A percentile compares a stretch with the other conserved stretches of the same genome.
Conservation (phyloP, 768 basidiomycete species). For the Pisolithus albus region DNA sequence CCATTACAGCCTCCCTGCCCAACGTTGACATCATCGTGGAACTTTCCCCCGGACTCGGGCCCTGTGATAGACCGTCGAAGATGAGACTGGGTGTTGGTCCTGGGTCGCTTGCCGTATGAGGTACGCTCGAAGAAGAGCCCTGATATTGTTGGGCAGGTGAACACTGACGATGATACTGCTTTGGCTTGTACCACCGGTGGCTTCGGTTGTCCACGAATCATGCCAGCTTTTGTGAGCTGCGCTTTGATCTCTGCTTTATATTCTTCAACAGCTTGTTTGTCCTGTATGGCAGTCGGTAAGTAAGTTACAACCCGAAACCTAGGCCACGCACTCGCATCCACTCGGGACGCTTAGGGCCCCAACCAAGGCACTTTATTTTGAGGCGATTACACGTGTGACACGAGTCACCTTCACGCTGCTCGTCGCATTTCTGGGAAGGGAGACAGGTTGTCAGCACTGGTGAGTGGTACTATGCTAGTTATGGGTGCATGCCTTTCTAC, state of each 20-base stretch:
- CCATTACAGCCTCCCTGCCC: constrained; percentile 12
- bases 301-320: constrained; percentile 4
- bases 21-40: constrained; percentile 24
- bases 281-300: constrained; percentile 38
- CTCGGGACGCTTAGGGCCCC: constrained; percentile 80
- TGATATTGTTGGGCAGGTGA: constrained; percentile 27
- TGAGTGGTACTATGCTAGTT: not conserved
- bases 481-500: constrained; percentile 60
- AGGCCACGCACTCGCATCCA: constrained; percentile 69
- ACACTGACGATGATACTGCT: constrained; percentile 28
- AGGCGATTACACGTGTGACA: constrained; percentile 78
- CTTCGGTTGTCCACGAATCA: constrained; percentile 79
- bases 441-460: constrained; percentile 5
- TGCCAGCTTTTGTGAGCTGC: constrained; percentile 66
- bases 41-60: constrained; percentile 16
- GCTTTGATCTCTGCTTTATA: constrained; percentile 84
- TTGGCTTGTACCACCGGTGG: constrained; percentile 41
- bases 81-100: constrained; percentile 13
- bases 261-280: constrained; percentile 72
- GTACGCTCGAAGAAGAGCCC: constrained; percentile 10
- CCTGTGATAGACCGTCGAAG: constrained; percentile 15
- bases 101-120: constrained; percentile 17
- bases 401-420: constrained; percentile 72
- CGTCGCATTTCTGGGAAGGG: constrained; percentile 72
- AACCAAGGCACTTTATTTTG: constrained; percentile 76